Percentiles rank a stretch among this genome's conserved stretches.
phyloP scores from a whole-genome alignment of 2,329 filamentous ascomycete species.

The Aureobasidium mangrovei region DNA sequence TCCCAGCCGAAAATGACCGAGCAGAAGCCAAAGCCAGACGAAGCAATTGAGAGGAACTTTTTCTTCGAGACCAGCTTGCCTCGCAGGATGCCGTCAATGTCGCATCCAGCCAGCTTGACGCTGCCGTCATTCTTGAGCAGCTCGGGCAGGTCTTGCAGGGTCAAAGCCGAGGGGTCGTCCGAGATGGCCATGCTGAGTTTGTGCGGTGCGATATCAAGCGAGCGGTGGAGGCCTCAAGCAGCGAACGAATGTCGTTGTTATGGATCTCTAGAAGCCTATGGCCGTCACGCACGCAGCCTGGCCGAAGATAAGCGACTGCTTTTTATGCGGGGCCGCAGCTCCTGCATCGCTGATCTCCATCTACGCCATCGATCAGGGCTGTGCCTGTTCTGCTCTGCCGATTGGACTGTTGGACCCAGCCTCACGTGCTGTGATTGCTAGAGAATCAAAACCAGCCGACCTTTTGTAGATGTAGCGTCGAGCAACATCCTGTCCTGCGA shows the following conservation, averaged over 20 bases:
- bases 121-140: slow-evolving; percentile 63
- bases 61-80: slow-evolving; percentile 88
- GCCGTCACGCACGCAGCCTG: background rate
- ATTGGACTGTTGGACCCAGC: background rate
- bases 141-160: slow-evolving; percentile 54
- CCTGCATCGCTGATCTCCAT: slow-evolving; percentile 1
- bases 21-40: slow-evolving; percentile 83
- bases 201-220: background rate
- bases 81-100: slow-evolving; percentile 78
- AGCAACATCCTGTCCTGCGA: too few species aligned
- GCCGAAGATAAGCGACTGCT: slow-evolving; percentile 3
- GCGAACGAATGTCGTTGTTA: background rate
- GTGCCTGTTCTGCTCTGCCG: background rate
- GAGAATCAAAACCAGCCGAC: background rate
- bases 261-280: background rate
- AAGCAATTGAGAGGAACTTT: slow-evolving; percentile 80
- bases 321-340: background rate
- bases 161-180: slow-evolving; percentile 39
- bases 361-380: background rate
- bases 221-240: too few species aligned
- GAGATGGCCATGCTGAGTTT: slow-evolving; percentile 25
- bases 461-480: too few species aligned
- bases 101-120: slow-evolving; percentile 80
- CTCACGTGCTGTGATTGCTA: slow-evolving; percentile 2
- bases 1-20: slow-evolving; percentile 95